A percentile compares a stretch with the other conserved stretches of the same genome.
Conservation (phyloP, 805 yeast genomes). For the Peterozyma toletana region DNA sequence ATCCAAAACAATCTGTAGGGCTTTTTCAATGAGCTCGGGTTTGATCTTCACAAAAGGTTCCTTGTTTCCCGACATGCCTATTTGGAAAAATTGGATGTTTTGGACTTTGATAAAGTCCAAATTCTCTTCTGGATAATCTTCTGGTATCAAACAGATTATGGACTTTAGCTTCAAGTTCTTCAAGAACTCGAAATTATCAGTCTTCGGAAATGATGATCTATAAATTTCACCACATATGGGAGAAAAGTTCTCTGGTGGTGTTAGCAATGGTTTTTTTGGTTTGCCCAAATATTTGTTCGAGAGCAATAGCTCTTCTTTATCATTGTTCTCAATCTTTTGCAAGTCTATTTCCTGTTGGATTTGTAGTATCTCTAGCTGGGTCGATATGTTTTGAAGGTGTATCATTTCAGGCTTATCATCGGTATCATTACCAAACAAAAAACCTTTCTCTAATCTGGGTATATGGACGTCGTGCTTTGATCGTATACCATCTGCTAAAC, state of each 20-base stretch:
- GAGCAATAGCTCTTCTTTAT: neutral
- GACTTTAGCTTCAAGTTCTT: constrained; percentile 58
- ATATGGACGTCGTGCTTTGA: neutral
- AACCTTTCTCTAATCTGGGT: too few relatives aligned
- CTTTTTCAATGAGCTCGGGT: constrained; percentile 63
- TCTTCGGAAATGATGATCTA: constrained; percentile 84
- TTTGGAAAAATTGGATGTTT: constrained; percentile 67
- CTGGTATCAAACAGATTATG: constrained; percentile 81
- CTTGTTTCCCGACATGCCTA: constrained; percentile 93
- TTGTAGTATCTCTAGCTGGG: too few relatives aligned
- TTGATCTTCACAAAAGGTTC: constrained; percentile 82
- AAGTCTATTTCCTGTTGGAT: too few relatives aligned
- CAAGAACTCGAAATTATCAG: constrained; percentile 72
- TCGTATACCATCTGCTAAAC: neutral
- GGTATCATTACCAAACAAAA: too few relatives aligned
- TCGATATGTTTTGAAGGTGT: too few relatives aligned
- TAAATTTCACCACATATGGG: constrained; percentile 74
- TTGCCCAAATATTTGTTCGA: neutral
- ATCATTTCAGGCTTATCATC: too few relatives aligned
- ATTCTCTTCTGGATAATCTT: constrained; percentile 81
- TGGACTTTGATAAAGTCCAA: constrained; percentile 51
- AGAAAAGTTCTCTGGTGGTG: constrained; percentile 90
- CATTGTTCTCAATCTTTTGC: neutral
- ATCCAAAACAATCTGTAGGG: constrained; percentile 71
- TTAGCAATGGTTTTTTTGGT: constrained; percentile 13